phyloP scores from a whole-genome alignment of 208 protist genomes.

The Kentomonas sorsogonicus region DNA sequence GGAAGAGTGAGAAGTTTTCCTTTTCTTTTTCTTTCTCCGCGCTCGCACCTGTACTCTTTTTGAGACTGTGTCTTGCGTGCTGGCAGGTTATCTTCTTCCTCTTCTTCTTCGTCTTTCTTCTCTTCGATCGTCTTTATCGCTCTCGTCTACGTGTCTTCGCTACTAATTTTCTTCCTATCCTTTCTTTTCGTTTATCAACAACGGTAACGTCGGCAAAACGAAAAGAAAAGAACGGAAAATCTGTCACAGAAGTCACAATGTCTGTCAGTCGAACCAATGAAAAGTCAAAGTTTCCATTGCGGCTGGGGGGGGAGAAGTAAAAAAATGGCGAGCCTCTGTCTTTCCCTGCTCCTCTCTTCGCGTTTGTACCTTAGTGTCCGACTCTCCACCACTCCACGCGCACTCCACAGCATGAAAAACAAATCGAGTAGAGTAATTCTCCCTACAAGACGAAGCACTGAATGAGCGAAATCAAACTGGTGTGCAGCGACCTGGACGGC shows the following conservation, averaged over 20 bases:
- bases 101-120: neutral
- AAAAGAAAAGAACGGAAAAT: neutral
- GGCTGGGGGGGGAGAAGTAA: no score
- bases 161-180: slow-evolving; percentile 5
- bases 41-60: neutral
- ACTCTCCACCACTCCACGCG: no score
- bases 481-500: slow-evolving; percentile 60
- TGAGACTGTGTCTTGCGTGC: neutral
- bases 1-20: no score
- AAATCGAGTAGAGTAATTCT: no score
- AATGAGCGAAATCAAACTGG: slow-evolving; percentile 34
- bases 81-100: neutral
- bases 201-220: slow-evolving; percentile 1
- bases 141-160: no score
- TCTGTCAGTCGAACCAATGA: neutral
- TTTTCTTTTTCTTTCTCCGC: slow-evolving; percentile 11
- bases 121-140: no score
- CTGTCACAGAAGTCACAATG: neutral
- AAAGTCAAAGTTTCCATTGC: no score
- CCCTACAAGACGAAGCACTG: no score
- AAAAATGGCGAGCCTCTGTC: no score
- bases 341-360: no score
- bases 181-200: slow-evolving; percentile 13
- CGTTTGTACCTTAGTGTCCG: no score
- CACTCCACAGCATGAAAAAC: no score